These are phyloP conservation scores for Bruguiera parviflora DNA, from an alignment of 345 rosid genomes.

Conservation along the genomic window DNA sequence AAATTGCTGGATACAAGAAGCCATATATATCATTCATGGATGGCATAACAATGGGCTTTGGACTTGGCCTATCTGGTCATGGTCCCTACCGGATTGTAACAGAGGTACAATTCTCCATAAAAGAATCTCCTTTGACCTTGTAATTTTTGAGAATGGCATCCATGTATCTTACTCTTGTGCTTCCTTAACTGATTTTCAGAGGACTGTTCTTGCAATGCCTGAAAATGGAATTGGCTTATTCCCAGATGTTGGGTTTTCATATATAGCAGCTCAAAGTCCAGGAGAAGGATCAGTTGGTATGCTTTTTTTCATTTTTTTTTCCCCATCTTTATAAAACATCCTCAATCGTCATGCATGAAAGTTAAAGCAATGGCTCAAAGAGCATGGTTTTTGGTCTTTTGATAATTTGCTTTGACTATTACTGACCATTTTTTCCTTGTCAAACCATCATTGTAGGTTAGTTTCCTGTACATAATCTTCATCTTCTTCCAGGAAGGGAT, in stretches of 20 bases:
- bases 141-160: not conserved
- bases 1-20: slow-evolving; percentile 76
- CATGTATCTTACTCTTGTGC: slow-evolving; percentile 10
- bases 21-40: slow-evolving; percentile 91
- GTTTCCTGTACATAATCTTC: too few relatives aligned
- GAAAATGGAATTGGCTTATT: slow-evolving; percentile 97
- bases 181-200: slow-evolving; percentile 29
- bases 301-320: slow-evolving; percentile 13
- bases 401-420: too few relatives aligned
- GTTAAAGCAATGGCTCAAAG: not conserved
- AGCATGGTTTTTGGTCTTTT: too few relatives aligned
- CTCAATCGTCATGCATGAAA: not conserved
- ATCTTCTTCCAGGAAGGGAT: too few relatives aligned
- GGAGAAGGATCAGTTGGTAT: slow-evolving; percentile 94
- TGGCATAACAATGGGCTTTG: slow-evolving; percentile 95
- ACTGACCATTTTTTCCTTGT: too few relatives aligned
- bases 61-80: slow-evolving; percentile 90
- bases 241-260: slow-evolving; percentile 96
- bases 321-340: not conserved
- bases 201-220: slow-evolving; percentile 92
- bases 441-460: too few relatives aligned
- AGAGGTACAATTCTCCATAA: slow-evolving; percentile 46
- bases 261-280: slow-evolving; percentile 81
- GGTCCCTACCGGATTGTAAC: slow-evolving; percentile 84
- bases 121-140: slow-evolving; percentile 3